Evolutionary conservation across 257 asterid species (phyloP), one percentile per base, ranked within the genome.

Genomic region (Rehmannia glutinosa): DNA sequence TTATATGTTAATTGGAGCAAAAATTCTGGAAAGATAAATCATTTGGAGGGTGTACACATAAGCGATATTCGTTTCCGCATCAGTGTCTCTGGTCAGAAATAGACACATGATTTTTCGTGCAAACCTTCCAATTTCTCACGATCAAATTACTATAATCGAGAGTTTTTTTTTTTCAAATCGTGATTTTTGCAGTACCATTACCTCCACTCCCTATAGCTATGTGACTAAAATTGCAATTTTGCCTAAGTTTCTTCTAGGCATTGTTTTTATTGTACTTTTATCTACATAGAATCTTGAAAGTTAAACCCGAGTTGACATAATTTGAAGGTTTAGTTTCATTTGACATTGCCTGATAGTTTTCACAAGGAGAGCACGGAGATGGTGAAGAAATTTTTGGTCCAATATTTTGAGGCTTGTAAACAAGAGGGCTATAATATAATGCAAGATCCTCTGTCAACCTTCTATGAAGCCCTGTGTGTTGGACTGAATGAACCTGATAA

Each of bases 341-440:
- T 47, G 13, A 0, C 15, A 0, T 61, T 45, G 2, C 46, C 10
- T 49, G 2, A 17, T 66, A 85, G 97, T 64, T 86, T 93, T 66
- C 76, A 69, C 53, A 79, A 46, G 53, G 86, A 86, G 71, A 81
- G 84, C 64, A 61, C 63, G 17, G 64, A 38, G 52, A 46, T 5
- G 11, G 89, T 93, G 78, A 90, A 86, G 80, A 70, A 69, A n/a
- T 90, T 84, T 69, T 69, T 92, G 74, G 55, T 83, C 57, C 84
- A 75, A 46, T 90, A 92, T 54, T 86, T 75, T n/a, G 84, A 92
- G 67, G 72, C 67, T 6, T 85, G 97, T 38, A 82, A 69, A 46
- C 74, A 24, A 54, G 96, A 88, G 38, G 96, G 96, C 4, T 88
- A 78, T 24, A 17, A 23, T 20, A 46, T 80, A 58, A 13, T 84